Evolutionary conservation across 306 rosid species (phyloP).

Genomic region (Quillaja saponaria): DNA sequence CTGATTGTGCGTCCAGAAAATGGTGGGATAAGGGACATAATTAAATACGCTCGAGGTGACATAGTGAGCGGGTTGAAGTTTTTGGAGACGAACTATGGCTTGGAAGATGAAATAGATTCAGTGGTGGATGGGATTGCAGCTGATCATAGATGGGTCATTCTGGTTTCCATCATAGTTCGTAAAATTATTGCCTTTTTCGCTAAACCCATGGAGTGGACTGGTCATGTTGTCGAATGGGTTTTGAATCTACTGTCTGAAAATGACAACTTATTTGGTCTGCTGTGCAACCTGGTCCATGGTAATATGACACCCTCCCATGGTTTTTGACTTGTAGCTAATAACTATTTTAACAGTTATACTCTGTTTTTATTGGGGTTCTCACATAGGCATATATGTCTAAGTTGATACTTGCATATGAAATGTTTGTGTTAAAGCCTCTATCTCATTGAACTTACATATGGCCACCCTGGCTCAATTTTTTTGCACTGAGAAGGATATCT

Average conservation of each 20-base stretch:
- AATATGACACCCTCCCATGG: not conserved
- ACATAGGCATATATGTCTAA: no score
- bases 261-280: slow-evolving; percentile 46
- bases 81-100: slow-evolving; percentile 37
- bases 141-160: slow-evolving; percentile 55
- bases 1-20: slow-evolving; percentile 62
- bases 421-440: not conserved
- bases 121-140: slow-evolving; percentile 22
- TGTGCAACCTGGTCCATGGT: slow-evolving; percentile 57
- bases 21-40: slow-evolving; percentile 50
- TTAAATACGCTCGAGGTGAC: slow-evolving; percentile 36
- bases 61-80: slow-evolving; percentile 34
- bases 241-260: slow-evolving; percentile 71
- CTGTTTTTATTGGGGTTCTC: not conserved
- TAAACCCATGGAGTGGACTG: slow-evolving; percentile 66
- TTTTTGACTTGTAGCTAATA: not conserved
- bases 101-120: not conserved
- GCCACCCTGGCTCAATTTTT: not conserved
- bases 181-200: slow-evolving; percentile 51
- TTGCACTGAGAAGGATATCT: not conserved
- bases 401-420: slow-evolving; percentile 13
- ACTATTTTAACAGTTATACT: not conserved
- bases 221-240: slow-evolving; percentile 57
- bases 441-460: not conserved
- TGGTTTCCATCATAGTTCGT: slow-evolving; percentile 54